A percentile compares a stretch with the other conserved stretches of the same genome.
phyloP scores from a whole-genome alignment of 2,329 filamentous ascomycete genomes.

The Trichocomaceae sp. region DNA sequence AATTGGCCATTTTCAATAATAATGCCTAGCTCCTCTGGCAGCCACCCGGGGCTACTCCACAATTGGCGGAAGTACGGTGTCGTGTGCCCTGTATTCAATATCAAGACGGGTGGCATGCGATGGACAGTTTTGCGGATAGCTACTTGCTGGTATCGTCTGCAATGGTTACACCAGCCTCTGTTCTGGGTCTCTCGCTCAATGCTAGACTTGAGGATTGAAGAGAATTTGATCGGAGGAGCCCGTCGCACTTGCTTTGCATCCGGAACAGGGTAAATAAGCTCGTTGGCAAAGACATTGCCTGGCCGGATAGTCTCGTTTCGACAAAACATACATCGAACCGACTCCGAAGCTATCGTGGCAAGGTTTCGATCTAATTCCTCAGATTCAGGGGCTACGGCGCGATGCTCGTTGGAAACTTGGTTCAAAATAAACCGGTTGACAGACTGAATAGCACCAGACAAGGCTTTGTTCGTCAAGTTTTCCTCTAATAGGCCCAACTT shows the following conservation, averaged over 20 bases:
- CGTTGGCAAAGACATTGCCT: slow-evolving; percentile 73
- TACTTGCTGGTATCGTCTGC: slow-evolving; percentile 83
- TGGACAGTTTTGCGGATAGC: slow-evolving; percentile 78
- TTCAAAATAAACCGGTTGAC: slow-evolving; percentile 80
- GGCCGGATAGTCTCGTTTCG: slow-evolving; percentile 76
- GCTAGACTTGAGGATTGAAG: slow-evolving; percentile 83
- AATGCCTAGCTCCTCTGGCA: slow-evolving; percentile 90
- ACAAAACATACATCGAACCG: slow-evolving; percentile 79
- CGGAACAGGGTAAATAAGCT: slow-evolving; percentile 68
- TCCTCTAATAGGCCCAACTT: slow-evolving; percentile 80
- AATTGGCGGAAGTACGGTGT: slow-evolving; percentile 62
- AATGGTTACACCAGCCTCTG: slow-evolving; percentile 88
- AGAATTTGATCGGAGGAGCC: slow-evolving; percentile 58
- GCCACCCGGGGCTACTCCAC: slow-evolving; percentile 84
- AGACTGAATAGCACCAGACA: slow-evolving; percentile 77
- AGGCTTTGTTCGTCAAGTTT: slow-evolving; percentile 62
- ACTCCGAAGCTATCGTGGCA: slow-evolving; percentile 38
- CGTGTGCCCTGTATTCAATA: slow-evolving; percentile 74
- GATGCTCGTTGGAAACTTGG: slow-evolving; percentile 70
- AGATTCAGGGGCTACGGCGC: slow-evolving; percentile 56
- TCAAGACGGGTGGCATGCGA: slow-evolving; percentile 73
- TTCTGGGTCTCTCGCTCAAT: slow-evolving; percentile 84
- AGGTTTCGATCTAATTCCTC: slow-evolving; percentile 63
- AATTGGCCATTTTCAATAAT: slow-evolving; percentile 87
- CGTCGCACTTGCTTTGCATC: slow-evolving; percentile 47